Evolutionary conservation across 176 grass and related monocot species (phyloP).

Genomic region (Cymbopogon citratus): DNA sequence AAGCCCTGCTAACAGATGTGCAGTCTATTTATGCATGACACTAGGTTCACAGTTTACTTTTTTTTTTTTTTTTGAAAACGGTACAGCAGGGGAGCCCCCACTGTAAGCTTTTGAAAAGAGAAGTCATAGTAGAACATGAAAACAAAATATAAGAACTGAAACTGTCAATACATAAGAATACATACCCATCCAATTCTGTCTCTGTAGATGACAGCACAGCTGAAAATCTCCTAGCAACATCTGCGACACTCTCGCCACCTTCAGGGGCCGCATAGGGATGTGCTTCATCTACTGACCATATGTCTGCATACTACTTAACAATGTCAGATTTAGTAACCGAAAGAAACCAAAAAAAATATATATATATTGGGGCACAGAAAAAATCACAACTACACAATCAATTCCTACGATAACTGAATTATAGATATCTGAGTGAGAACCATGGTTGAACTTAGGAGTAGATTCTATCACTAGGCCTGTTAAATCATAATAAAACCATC

Average conservation of each 20-base stretch:
- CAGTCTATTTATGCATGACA: not conserved
- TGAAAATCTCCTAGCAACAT: conserved; percentile 68
- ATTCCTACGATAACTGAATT: not conserved
- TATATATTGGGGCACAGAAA: not conserved
- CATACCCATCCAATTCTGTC: conserved; percentile 56
- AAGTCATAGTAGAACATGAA: not conserved
- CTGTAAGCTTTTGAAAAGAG: no score
- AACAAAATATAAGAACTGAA: not conserved
- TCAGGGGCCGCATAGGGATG: conserved; percentile 58
- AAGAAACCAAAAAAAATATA: not conserved
- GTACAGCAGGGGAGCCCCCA: no score
- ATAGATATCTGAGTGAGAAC: not conserved
- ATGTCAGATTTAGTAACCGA: conserved; percentile 24
- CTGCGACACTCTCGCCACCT: conserved; percentile 79
- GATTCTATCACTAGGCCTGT: not conserved
- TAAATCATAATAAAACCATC: not conserved
- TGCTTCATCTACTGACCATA: conserved; percentile 76
- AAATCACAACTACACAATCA: not conserved
- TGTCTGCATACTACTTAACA: conserved; percentile 61
- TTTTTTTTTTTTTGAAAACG: no score
- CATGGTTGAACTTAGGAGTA: not conserved
- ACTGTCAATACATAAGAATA: not conserved
- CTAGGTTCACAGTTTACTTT: not conserved
- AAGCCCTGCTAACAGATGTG: not conserved
- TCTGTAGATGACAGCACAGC: conserved; percentile 42